Base-by-base conservation (phyloP, 2,329 filamentous ascomycete species). In the Colletotrichum orchidophilum region DNA sequence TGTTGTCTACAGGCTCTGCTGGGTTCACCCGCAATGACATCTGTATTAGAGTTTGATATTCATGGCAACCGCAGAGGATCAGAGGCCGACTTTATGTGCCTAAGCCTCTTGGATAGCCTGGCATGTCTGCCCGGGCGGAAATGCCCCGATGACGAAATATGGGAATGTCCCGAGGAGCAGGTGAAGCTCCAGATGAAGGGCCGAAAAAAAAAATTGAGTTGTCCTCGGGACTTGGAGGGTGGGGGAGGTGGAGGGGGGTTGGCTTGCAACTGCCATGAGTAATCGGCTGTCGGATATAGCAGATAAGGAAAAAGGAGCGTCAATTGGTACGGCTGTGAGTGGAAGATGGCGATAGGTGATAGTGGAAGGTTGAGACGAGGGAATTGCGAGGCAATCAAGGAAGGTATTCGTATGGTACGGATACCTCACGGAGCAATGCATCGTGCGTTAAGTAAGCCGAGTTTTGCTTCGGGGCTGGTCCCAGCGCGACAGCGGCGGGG, bases 221-320 rank as follows among this genome's bases (percentile, higher is more conserved):
- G 61, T 62, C 42, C 57, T 58, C 57, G 50, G 55, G 64, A 68
- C 60, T n/a, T 39, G 5, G 46, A 42, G 31, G 33, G 49, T 66
- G 54, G 55, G 54, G 62, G 31, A n/a, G 6, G 18, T n/a, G 39
- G 39, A 46, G 39, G 39, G 39, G 39, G 15, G 39, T 5, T 8
- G n/a, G 39, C 39, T 46, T 46, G 39, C 39, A 46, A 6, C 18
- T 35, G 12, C 13, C 29, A 26, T 18, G 13, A 54, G 55, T 26
- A 70, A 31, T 35, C 42, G 55, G 27, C 42, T 58, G n/a, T 70
- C 68, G 63, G 68, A 67, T 53, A 70, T 58, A 70, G 52, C 57
- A 58, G 63, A 70, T 29, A 39, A 50, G 15, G 15, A 50, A 33
- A n/a, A 46, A 49, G 35, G 18, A 18, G 26, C 58, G 42, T 60